phyloP scores from a whole-genome alignment of 345 rosid genomes.

The Melaleuca quinquenervia region DNA sequence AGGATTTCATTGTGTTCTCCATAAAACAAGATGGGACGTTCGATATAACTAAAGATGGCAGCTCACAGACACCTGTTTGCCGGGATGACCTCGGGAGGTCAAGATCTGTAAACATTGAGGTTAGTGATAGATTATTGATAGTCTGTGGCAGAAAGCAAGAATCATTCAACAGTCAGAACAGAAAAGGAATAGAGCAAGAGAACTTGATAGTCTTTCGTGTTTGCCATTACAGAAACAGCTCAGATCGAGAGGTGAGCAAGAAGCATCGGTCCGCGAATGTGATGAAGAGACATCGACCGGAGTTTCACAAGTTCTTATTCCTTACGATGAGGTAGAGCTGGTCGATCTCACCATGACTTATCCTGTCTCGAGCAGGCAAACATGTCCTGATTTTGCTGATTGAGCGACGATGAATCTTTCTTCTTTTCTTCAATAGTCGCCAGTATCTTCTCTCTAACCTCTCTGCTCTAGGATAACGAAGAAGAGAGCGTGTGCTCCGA shows the following conservation, averaged over 20 bases:
- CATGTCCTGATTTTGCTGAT: neutral
- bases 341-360: neutral
- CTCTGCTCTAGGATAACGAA: constrained; percentile 7
- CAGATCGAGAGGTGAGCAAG: constrained; percentile 6
- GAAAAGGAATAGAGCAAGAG: neutral
- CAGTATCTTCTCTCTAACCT: neutral
- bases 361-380: neutral
- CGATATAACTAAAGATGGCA: constrained; percentile 33
- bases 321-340: neutral
- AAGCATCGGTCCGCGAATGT: neutral
- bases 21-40: constrained; percentile 59
- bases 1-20: constrained; percentile 54
- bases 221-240: neutral
- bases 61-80: neutral
- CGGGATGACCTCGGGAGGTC: neutral
- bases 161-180: neutral
- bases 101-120: neutral
- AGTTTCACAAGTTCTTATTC: neutral
- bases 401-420: neutral
- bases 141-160: neutral
- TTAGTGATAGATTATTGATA: neutral
- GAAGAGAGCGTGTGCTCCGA: neutral
- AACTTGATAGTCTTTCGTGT: neutral
- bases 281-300: neutral
- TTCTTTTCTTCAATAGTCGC: neutral